Evolutionary conservation across 768 basidiomycete species (phyloP).

Genomic region (Dentipellis fragilis): DNA sequence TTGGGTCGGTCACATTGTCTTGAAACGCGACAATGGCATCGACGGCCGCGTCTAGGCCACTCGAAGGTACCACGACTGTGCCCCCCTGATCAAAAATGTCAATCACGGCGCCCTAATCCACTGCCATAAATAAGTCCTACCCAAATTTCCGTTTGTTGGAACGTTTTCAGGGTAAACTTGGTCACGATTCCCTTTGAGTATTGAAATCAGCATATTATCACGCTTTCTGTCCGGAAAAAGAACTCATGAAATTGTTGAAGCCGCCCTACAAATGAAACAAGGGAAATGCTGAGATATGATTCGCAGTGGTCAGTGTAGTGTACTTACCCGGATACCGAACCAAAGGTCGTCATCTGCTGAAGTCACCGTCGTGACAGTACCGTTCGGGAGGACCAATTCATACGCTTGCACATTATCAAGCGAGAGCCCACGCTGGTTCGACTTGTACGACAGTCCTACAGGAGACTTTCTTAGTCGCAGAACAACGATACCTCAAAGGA

Average conservation of each 20-base stretch:
- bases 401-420: slow-evolving; percentile 22
- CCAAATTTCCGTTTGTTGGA: neutral
- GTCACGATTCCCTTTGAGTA: neutral
- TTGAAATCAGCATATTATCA: neutral
- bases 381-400: slow-evolving; percentile 20
- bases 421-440: slow-evolving; percentile 22
- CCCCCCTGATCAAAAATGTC: neutral
- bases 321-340: neutral
- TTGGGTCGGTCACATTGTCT: neutral
- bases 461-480: neutral
- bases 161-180: neutral
- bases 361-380: slow-evolving; percentile 3
- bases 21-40: neutral
- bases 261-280: neutral
- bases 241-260: neutral
- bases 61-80: neutral
- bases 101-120: no score
- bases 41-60: neutral
- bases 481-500: neutral
- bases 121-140: neutral
- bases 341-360: neutral
- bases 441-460: slow-evolving; percentile 22
- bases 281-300: no score
- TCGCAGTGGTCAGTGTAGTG: neutral
- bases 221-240: neutral